Evolutionary conservation across 2,329 filamentous ascomycete species (phyloP), one percentile per base, ranked within the genome.

Genomic region (Aspergillus quadricinctus): DNA sequence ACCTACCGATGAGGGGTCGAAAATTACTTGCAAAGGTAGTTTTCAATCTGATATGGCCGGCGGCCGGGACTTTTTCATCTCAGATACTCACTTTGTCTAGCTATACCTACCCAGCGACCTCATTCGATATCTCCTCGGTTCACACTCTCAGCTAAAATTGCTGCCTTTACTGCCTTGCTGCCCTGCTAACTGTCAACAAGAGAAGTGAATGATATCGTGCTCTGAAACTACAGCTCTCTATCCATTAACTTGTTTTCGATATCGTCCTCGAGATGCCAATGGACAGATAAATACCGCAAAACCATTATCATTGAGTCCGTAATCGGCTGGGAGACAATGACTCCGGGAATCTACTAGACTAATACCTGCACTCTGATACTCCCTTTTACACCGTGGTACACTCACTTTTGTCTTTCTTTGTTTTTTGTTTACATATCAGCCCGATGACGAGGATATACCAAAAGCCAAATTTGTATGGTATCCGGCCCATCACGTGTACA

Each of bases 401-500:
- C 31, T 7, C 14, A 45, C 27, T 5, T 4, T 6, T 46, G 4
- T n/a, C 31, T 41, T 3, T 52, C 23, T 45, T 45, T 49, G n/a
- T 46, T 25, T 45, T 29, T 8, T 25, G 28, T 55, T 46, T 7
- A 23, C 21, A 11, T 11, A 53, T 17, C 50, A 51, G 70, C 70
- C 73, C 73, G 49, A 63, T 76, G 74, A 76, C 69, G 74, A 77
- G 64, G 58, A 45, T 57, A 45, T 53, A 71, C 70, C 66, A 73
- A 69, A 77, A 77, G 75, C 75, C 75, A 77, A 76, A 77, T 67
- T 74, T 75, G 74, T 60, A 75, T 61, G 74, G 65, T 73, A 77
- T 74, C 75, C 74, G 69, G 68, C 67, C 14, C 59, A 55, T 50
- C 52, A 53, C 54, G 48, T 55, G 59, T 28, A 35, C 50, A 29